Base-by-base conservation (phyloP, 2,329 filamentous ascomycete species). In the Hortaea werneckii region DNA sequence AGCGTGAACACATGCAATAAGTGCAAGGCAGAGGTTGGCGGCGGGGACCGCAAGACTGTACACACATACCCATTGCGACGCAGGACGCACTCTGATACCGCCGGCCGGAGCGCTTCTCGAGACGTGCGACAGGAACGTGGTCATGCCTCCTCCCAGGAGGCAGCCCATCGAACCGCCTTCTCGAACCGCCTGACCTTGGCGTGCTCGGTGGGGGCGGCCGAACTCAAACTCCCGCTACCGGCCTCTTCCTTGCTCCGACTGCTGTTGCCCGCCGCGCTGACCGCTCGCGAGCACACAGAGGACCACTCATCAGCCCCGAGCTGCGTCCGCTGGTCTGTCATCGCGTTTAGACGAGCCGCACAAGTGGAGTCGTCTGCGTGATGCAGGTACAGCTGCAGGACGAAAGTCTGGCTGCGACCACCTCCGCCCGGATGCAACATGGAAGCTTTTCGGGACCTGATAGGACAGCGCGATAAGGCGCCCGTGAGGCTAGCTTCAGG, bases 401-500 rank as follows among this genome's bases (percentile, higher is more conserved):
- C 37, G 42, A 11, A 29, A 27, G 12, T 26, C 43, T 26, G 32
- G 32, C 32, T 12, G 32, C 32, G 2, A 12, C 32, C 9, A 12
- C 32, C 32, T 35, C 9, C 32, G n/a, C 32, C 9, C 32, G 9
- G 32, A 12, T 35, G 32, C n/a, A 9, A 12, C 32, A 9, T 35
- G 9, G 32, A 35, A 12, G 32, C 32, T 35, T 35, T 29, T 45
- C 43, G 43, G 37, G 34, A 30, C 37, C 40, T 46, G 39, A 46
- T 46, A 35, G 39, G 44, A 6, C 28, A 37, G 38, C n/a, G 30
- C 29, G 38, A 30, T 29, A 29, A 12, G 37, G 13, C 42, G 32
- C 29, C 5, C 12, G 27, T n/a, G 6, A 12, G n/a, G 4, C 38
- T 46, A 46, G 44, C 44, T 38, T 42, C 44, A 46, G 44, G 44